Evolutionary conservation across 164 flowering plant species (phyloP).

Genomic region (Umbilicus rupestris): DNA sequence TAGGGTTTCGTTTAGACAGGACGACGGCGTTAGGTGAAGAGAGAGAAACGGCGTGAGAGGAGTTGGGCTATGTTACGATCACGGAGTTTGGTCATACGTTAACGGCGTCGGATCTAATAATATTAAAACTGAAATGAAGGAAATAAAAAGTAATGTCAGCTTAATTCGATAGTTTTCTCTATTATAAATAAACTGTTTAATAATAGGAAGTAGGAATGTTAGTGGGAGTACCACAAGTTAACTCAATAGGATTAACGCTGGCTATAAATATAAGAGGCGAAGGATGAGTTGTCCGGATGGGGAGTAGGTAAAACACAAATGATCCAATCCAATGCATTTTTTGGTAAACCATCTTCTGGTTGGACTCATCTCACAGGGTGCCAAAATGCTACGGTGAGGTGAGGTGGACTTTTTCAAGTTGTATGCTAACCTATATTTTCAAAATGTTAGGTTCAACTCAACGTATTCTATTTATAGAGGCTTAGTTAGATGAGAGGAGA

Average conservation of each 20-base stretch:
- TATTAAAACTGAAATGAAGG: too few relatives aligned
- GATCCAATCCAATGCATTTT: not conserved
- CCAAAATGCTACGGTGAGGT: not conserved
- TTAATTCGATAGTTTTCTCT: too few relatives aligned
- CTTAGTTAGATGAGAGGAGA: not conserved
- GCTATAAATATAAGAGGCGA: too few relatives aligned
- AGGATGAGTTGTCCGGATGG: too few relatives aligned
- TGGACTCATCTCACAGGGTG: too few relatives aligned
- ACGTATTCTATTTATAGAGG: not conserved
- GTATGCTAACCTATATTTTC: not conserved
- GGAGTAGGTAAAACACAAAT: constrained; percentile 1
- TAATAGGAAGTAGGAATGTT: not conserved
- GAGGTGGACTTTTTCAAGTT: not conserved
- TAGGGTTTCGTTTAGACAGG: constrained; percentile 21
- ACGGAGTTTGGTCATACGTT: constrained; percentile 20
- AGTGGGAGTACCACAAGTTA: not conserved
- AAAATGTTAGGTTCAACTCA: not conserved
- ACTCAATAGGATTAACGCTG: not conserved
- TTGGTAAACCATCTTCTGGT: too few relatives aligned
- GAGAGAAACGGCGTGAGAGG: constrained; percentile 12
- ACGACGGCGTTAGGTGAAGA: constrained; percentile 45
- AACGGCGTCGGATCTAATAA: too few relatives aligned
- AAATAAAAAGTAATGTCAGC: too few relatives aligned
- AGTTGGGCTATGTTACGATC: constrained; percentile 10
- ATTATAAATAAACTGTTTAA: too few relatives aligned